A percentile compares a stretch with the other conserved stretches of the same genome.
Conservation (phyloP, 495 filamentous ascomycete species). For the Trichoderma erinaceum region DNA sequence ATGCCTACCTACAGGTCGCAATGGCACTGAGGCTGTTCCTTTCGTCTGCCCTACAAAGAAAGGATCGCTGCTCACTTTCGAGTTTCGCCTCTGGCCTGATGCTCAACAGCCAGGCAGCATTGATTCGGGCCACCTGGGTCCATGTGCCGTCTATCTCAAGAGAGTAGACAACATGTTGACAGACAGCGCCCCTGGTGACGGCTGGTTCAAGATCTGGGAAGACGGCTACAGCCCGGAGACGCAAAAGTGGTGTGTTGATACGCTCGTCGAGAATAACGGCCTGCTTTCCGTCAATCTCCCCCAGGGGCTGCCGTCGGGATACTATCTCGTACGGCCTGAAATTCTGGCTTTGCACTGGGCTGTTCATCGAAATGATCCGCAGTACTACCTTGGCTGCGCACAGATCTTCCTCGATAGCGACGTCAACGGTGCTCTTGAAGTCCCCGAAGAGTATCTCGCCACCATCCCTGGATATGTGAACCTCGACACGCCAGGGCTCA, state of each 20-base stretch:
- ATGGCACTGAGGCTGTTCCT: constrained; percentile 49
- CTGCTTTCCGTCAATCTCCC: constrained; percentile 56
- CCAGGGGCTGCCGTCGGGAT: constrained; percentile 51
- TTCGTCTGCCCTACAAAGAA: constrained; percentile 51
- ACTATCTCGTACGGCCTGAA: constrained; percentile 64
- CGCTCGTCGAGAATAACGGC: constrained; percentile 58
- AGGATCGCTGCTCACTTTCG: constrained; percentile 53
- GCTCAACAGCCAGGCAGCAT: constrained; percentile 47
- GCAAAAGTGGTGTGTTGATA: constrained; percentile 61
- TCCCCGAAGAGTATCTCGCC: constrained; percentile 42
- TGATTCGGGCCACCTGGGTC: constrained; percentile 59
- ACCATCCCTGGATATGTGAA: constrained; percentile 60
- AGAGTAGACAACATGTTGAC: constrained; percentile 41
- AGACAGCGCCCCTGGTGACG: constrained; percentile 47
- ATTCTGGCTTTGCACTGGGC: constrained; percentile 58
- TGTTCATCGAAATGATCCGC: constrained; percentile 48
- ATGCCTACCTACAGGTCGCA: constrained; percentile 40
- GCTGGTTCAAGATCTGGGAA: constrained; percentile 79
- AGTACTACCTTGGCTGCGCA: constrained; percentile 64
- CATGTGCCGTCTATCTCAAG: constrained; percentile 71
- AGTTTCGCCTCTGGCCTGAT: constrained; percentile 58
- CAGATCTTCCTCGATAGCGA: constrained; percentile 58
- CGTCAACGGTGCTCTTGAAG: constrained; percentile 25
- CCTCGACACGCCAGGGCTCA: constrained; percentile 45
- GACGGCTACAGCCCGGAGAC: constrained; percentile 50